Evolutionary conservation across 192 early-diverging fungal genomes (phyloP).

Genomic region (Gamsiella multidivaricata): DNA sequence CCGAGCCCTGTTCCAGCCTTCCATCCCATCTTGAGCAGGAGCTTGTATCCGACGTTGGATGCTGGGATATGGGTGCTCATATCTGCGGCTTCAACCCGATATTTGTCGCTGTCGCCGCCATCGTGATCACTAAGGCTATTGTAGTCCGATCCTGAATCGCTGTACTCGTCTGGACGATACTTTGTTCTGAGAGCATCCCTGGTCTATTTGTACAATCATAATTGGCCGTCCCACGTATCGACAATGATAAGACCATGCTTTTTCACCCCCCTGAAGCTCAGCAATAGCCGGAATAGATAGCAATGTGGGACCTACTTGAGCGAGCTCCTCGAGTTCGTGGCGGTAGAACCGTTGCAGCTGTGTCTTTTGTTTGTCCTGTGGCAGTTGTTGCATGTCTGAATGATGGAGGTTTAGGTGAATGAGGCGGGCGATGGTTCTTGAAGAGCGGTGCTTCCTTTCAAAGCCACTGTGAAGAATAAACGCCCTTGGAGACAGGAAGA

Average conservation of each 20-base stretch:
- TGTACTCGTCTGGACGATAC: conserved; percentile 5
- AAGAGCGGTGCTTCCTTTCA: background rate
- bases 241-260: conserved; percentile 8
- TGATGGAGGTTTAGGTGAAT: background rate
- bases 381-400: conserved; percentile 20
- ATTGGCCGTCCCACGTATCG: too few species aligned
- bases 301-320: conserved; percentile 31
- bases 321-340: conserved; percentile 40
- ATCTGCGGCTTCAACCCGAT: conserved; percentile 46
- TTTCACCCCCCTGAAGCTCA: too few species aligned
- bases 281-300: background rate
- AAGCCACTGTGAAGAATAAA: conserved; percentile 1
- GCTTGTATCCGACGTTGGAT: conserved; percentile 70
- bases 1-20: conserved; percentile 71
- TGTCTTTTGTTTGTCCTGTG: conserved; percentile 20
- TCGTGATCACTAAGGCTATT: conserved; percentile 3
- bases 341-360: conserved; percentile 41
- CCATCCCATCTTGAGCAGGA: conserved; percentile 84
- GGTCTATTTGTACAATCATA: too few species aligned
- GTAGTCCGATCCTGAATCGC: conserved; percentile 27
- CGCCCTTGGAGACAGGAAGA: background rate
- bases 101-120: background rate
- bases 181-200: conserved; percentile 36
- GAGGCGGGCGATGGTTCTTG: too few species aligned
- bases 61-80: conserved; percentile 72